Conservation (phyloP, 2,329 filamentous ascomycete species). For the Cladosporium halotolerans region DNA sequence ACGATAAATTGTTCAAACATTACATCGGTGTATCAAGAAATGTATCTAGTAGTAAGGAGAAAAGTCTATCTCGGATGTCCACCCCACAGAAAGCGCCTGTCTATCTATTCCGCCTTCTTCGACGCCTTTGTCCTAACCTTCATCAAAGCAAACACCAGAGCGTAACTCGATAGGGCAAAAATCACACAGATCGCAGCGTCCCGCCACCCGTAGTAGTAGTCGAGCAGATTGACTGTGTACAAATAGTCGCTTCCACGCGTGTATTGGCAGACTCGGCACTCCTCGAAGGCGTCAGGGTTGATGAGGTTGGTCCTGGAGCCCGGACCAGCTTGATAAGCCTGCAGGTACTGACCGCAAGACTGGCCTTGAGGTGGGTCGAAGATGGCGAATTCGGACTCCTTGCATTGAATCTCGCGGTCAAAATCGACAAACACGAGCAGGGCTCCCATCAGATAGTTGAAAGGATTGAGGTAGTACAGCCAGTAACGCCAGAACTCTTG, state of each 20-base stretch:
- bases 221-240: constrained; percentile 50
- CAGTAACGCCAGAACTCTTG: constrained; percentile 35
- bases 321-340: constrained; percentile 40
- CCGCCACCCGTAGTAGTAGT: constrained; percentile 61
- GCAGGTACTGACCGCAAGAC: constrained; percentile 55
- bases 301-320: constrained; percentile 44
- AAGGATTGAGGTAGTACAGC: constrained; percentile 40
- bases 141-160: constrained; percentile 32
- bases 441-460: constrained; percentile 38
- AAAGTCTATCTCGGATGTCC: no score
- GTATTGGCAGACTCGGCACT: constrained; percentile 59
- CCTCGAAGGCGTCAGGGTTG: constrained; percentile 52
- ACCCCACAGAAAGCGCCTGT: no score
- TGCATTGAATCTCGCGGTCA: constrained; percentile 36
- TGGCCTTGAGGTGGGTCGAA: constrained; percentile 45
- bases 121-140: constrained; percentile 37
- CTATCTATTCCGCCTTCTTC: constrained; percentile 34
- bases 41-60: no score
- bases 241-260: constrained; percentile 54
- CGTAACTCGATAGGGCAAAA: constrained; percentile 42
- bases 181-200: constrained; percentile 55
- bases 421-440: constrained; percentile 38
- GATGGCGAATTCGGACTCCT: constrained; percentile 31
- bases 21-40: no score
- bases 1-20: no score